A percentile compares a stretch with the other conserved stretches of the same genome.
phyloP scores from a whole-genome alignment of 1,284 basidiomycete species.

The Puccinia polysora region DNA sequence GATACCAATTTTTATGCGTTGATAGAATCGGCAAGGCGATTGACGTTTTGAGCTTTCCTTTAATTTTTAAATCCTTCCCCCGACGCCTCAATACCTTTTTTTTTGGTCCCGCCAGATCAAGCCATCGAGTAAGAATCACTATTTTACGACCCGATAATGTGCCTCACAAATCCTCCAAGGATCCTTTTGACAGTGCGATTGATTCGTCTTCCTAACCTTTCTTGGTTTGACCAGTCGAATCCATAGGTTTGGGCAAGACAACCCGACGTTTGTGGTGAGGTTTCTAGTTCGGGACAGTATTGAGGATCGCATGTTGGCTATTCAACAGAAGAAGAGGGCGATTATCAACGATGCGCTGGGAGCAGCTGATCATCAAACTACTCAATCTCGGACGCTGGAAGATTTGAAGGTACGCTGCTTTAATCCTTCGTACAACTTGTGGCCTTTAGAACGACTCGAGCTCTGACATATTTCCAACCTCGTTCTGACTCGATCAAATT shows the following conservation, averaged over 20 bases:
- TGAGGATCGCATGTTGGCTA: conserved; percentile 59
- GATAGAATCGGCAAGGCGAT: neutral
- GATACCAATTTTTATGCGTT: neutral
- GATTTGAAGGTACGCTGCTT: conserved; percentile 12
- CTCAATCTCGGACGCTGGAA: conserved; percentile 19
- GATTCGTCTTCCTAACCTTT: neutral
- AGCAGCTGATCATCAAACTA: neutral
- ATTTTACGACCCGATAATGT: neutral
- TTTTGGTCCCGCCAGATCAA: conserved; percentile 34
- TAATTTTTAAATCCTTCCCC: neutral
- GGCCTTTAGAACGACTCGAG: no score
- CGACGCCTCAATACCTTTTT: neutral
- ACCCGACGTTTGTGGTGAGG: conserved; percentile 81
- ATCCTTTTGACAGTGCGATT: no score
- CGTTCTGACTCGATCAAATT: no score
- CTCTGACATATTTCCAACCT: no score
- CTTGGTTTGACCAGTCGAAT: conserved; percentile 20
- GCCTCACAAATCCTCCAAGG: conserved; percentile 1
- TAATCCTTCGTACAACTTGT: neutral
- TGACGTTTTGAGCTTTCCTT: no score
- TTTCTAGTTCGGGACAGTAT: conserved; percentile 91
- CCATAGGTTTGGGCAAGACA: conserved; percentile 79
- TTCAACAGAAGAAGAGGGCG: conserved; percentile 29
- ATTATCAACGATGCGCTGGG: conserved; percentile 26
- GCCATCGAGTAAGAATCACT: conserved; percentile 43